phyloP scores from a whole-genome alignment of 2,329 filamentous ascomycete species.

The Colletotrichum sp. region DNA sequence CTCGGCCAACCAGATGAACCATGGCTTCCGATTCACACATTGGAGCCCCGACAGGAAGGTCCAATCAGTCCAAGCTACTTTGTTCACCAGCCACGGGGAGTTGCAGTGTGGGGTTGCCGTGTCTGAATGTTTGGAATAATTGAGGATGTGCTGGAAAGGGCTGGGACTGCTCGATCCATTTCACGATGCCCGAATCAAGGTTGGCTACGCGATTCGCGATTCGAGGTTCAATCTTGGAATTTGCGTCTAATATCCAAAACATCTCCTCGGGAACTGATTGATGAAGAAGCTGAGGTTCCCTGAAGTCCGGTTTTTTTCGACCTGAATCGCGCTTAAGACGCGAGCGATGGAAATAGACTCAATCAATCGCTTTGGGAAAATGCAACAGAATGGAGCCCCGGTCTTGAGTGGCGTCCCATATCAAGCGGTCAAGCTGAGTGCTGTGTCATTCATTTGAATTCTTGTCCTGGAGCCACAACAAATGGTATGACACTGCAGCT shows the following conservation, averaged over 20 bases:
- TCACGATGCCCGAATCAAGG: background rate
- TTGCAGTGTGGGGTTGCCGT: background rate
- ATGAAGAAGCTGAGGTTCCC: background rate
- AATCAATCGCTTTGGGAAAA: background rate
- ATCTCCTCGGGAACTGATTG: background rate
- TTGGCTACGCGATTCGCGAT: background rate
- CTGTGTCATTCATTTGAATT: background rate
- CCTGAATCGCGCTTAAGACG: background rate
- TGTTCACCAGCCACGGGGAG: background rate
- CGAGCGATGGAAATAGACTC: background rate
- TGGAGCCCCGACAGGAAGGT: background rate
- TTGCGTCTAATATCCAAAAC: background rate
- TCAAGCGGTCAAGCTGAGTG: slow-evolving; percentile 2
- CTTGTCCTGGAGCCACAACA: background rate
- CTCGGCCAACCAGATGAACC: background rate
- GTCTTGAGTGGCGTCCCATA: background rate
- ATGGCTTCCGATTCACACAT: background rate
- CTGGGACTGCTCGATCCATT: background rate
- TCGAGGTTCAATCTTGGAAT: background rate
- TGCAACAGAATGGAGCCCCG: background rate
- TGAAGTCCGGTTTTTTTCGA: background rate
- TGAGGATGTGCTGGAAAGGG: background rate
- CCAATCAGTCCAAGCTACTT: background rate
- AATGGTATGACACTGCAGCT: slow-evolving; percentile 15
- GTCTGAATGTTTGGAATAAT: background rate